Conservation (phyloP, 805 yeast species). For the Sugiyamaella valdiviana region DNA sequence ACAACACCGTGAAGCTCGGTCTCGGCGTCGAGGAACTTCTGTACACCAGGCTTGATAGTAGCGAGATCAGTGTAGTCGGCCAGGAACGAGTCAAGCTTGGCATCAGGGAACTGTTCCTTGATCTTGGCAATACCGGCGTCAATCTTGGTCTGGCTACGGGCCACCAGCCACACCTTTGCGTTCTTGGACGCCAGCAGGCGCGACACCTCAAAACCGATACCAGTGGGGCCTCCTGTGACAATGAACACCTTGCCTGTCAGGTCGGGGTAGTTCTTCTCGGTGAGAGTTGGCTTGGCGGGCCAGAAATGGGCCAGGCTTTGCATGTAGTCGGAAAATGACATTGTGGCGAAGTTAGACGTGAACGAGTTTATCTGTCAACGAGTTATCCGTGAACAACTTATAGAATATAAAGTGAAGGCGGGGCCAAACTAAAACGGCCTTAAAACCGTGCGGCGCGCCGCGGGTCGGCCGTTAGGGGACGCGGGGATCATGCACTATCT, state of each 20-base stretch:
- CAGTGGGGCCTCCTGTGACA: slow-evolving; percentile 34
- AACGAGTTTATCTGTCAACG: too few species aligned
- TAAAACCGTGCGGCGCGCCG: too few species aligned
- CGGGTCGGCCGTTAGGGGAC: too few species aligned
- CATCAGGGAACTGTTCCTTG: slow-evolving; percentile 22
- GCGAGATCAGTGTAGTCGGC: slow-evolving; percentile 35
- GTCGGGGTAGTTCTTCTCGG: slow-evolving; percentile 31
- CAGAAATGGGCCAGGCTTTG: not conserved
- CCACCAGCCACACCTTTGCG: slow-evolving; percentile 35
- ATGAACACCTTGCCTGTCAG: slow-evolving; percentile 31
- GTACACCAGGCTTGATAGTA: slow-evolving; percentile 36
- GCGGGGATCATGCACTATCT: too few species aligned
- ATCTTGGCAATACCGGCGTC: slow-evolving; percentile 28
- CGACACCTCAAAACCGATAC: slow-evolving; percentile 33
- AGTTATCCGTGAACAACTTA: too few species aligned
- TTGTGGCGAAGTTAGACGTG: not conserved
- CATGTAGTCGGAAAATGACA: not conserved
- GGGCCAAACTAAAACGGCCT: too few species aligned
- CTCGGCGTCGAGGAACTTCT: slow-evolving; percentile 25
- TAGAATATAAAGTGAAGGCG: too few species aligned
- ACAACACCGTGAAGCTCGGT: slow-evolving; percentile 40
- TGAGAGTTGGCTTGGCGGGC: slow-evolving; percentile 12
- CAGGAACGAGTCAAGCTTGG: slow-evolving; percentile 33
- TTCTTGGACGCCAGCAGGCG: slow-evolving; percentile 30
- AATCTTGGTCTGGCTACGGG: slow-evolving; percentile 34